These are phyloP conservation scores for Aspergillus heteromorphus DNA, from an alignment of 495 filamentous ascomycete genomes.

Conservation along the genomic window DNA sequence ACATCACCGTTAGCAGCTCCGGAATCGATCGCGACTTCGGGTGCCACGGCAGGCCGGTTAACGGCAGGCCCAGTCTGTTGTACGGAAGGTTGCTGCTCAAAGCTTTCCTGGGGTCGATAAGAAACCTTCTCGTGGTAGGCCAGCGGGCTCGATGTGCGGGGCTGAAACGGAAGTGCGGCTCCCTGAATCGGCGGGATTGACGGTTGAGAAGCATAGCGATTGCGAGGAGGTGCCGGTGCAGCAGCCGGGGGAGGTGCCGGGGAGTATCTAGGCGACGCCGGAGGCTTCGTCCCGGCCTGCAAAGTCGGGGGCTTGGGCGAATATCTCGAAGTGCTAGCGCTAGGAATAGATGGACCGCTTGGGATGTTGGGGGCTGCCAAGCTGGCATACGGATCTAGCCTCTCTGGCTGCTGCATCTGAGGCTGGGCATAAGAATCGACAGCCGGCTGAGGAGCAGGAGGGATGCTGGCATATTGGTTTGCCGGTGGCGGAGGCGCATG, in stretches of 20 bases:
- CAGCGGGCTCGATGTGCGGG: conserved; percentile 79
- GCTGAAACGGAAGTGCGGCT: conserved; percentile 63
- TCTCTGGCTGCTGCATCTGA: conserved; percentile 50
- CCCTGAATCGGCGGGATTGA: conserved; percentile 38
- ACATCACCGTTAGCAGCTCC: not conserved
- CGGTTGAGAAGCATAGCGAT: conserved; percentile 49
- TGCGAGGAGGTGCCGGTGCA: conserved; percentile 31
- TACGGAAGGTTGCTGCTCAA: conserved; percentile 23
- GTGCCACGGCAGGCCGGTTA: conserved; percentile 9
- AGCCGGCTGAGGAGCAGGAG: conserved; percentile 20
- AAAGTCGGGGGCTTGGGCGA: conserved; percentile 33
- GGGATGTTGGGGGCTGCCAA: conserved; percentile 18
- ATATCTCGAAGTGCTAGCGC: conserved; percentile 32
- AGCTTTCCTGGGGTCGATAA: conserved; percentile 27
- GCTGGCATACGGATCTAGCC: conserved; percentile 58
- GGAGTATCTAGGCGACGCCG: conserved; percentile 35
- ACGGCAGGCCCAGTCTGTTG: conserved; percentile 20
- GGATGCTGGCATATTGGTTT: conserved; percentile 18
- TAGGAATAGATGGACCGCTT: conserved; percentile 35
- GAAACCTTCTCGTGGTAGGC: conserved; percentile 54
- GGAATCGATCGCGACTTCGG: conserved; percentile 4
- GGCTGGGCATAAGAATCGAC: conserved; percentile 16
- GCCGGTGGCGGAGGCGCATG: conserved; percentile 11
- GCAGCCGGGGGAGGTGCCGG: conserved; percentile 41
- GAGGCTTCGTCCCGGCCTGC: conserved; percentile 27